phyloP scores from a whole-genome alignment of 139 green algal species.

The Spirogloea muscicola region DNA sequence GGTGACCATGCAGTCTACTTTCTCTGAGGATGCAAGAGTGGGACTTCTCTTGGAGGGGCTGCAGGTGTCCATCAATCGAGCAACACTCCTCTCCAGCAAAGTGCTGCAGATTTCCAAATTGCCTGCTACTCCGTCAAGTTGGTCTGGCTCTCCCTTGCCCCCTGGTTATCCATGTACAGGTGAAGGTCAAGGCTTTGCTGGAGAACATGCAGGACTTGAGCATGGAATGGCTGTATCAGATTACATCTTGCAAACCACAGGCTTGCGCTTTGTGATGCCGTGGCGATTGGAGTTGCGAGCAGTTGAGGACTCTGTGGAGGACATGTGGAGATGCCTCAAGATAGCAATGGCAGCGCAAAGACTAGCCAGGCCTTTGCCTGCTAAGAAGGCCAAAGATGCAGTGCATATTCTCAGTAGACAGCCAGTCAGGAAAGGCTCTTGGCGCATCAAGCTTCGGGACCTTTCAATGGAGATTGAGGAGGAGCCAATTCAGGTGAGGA shows the following conservation, averaged over 20 bases:
- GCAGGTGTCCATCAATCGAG: constrained; percentile 2
- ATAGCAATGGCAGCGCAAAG: constrained; percentile 16
- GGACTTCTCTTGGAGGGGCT: constrained; percentile 34
- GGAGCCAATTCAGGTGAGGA: too few relatives aligned
- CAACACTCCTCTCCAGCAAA: constrained; percentile 12
- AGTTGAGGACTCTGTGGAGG: constrained; percentile 30
- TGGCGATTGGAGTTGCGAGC: constrained; percentile 27
- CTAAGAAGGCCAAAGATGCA: too few relatives aligned
- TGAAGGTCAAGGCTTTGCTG: too few relatives aligned
- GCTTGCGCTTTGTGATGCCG: constrained; percentile 24
- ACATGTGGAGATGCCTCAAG: constrained; percentile 28
- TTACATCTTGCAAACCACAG: constrained; percentile 12
- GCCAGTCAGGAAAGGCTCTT: too few relatives aligned
- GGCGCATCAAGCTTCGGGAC: constrained; percentile 16
- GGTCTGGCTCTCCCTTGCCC: too few relatives aligned
- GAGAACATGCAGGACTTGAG: too few relatives aligned
- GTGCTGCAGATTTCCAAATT: constrained; percentile 3
- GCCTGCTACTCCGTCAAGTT: neutral
- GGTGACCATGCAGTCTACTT: constrained; percentile 2
- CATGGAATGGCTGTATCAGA: constrained; percentile 1
- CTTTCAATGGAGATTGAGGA: constrained; percentile 39
- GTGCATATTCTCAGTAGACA: too few relatives aligned
- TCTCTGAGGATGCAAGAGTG: constrained; percentile 36
- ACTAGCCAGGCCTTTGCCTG: too few relatives aligned
- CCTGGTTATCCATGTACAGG: too few relatives aligned